A percentile compares a stretch with the other conserved stretches of the same genome.
Conservation (phyloP, 495 filamentous ascomycete genomes). For the Niebla homalea region DNA sequence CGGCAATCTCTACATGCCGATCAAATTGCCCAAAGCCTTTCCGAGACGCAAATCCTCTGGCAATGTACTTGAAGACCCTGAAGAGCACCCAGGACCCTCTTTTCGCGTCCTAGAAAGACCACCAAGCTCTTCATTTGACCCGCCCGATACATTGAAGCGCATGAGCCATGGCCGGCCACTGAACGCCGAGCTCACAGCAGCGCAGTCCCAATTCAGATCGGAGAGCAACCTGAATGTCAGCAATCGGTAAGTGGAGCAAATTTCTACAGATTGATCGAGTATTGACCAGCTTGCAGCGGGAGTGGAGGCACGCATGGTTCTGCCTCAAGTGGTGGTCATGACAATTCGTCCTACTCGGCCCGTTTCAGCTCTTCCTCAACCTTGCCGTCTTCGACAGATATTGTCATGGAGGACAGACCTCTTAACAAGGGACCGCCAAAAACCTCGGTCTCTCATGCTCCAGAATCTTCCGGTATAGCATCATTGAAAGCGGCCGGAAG, state of each 20-base stretch:
- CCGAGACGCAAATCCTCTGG: slow-evolving; percentile 54
- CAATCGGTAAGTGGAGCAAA: slow-evolving; percentile 28
- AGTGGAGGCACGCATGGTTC: slow-evolving; percentile 57
- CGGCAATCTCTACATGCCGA: slow-evolving; percentile 40
- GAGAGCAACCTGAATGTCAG: slow-evolving; percentile 17
- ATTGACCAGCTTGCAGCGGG: slow-evolving; percentile 28
- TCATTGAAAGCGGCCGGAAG: slow-evolving; percentile 56
- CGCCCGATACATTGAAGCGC: slow-evolving; percentile 30
- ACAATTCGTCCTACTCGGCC: slow-evolving; percentile 49
- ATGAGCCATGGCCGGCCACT: slow-evolving; percentile 27
- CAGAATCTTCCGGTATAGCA: slow-evolving; percentile 32
- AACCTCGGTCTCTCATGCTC: slow-evolving; percentile 43
- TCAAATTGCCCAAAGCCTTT: slow-evolving; percentile 54
- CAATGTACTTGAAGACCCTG: slow-evolving; percentile 45
- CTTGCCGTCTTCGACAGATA: slow-evolving; percentile 56
- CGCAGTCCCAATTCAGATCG: slow-evolving; percentile 12
- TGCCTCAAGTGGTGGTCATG: slow-evolving; percentile 37
- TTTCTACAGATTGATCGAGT: slow-evolving; percentile 22
- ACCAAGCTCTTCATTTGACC: slow-evolving; percentile 37
- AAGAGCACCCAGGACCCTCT: slow-evolving; percentile 34
- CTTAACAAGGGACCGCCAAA: slow-evolving; percentile 36
- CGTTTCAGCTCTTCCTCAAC: slow-evolving; percentile 63
- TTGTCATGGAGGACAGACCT: slow-evolving; percentile 41
- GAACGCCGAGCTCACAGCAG: slow-evolving; percentile 31
- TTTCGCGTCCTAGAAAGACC: slow-evolving; percentile 51